Evolutionary conservation across 164 flowering plant species (phyloP), one percentile per base, ranked within the genome.

Genomic region (Piper longum): DNA sequence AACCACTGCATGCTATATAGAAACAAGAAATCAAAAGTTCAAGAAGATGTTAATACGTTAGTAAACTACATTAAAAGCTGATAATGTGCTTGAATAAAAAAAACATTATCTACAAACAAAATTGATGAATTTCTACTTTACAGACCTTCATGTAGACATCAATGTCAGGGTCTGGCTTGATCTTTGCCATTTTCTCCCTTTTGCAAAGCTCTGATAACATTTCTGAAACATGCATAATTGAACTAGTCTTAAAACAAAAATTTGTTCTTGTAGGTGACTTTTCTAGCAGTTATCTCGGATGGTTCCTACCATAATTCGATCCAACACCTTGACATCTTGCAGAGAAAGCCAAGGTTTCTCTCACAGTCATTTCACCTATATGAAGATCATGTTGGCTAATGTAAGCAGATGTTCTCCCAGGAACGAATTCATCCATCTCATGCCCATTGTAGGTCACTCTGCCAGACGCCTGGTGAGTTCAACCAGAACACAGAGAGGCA

Each of bases 151-250:
- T 36, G 41, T 26, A 26, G 9, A 41, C 41, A 16, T 57, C 60
- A 48, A 87, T 78, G 60, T 85, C 85, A n/a, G 88, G 85, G 62
- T 85, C 90, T 4, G 88, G 85, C 69, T 76, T 79, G 14, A 81
- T 72, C 45, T 80, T 81, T 18, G 77, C 72, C 62, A 71, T 74
- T 57, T 71, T 79, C 51, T 82, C 86, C 54, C 82, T 58, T 43
- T 78, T 79, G 16, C 75, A 75, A 17, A 82, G 40, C 54, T 84
- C 88, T 5, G 73, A 65, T 9, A 84, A 64, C 44, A 82, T n/a
- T 2, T 80, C 80, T 48, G 36, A 26, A 26, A 26, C 36, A 26
- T 26, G 11, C 52, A 48, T 48, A 48, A 2, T 48, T 2, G 52
- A 12, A 48, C 14, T 9, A 3, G 52, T 9, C 52, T 48, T 48